These are phyloP conservation scores for Reticulascus tulasneorum DNA, from an alignment of 2,329 filamentous ascomycete genomes.

Conservation along the genomic window DNA sequence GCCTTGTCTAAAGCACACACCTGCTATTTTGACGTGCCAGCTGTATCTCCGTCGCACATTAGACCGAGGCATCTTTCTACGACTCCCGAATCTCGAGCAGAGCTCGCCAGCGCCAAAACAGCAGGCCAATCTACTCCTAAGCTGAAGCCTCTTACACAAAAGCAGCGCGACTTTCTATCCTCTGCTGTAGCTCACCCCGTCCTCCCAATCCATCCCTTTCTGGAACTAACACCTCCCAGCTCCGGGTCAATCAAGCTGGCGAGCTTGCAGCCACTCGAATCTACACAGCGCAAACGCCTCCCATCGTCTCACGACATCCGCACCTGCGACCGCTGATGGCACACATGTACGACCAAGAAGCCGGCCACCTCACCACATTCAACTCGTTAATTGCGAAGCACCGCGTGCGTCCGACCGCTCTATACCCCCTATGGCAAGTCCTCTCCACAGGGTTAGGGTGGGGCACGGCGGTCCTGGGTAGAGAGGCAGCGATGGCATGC, in stretches of 20 bases:
- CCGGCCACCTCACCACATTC: slow-evolving; percentile 80
- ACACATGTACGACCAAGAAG: slow-evolving; percentile 98
- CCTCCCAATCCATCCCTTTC: slow-evolving; percentile 6
- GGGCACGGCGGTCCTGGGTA: slow-evolving; percentile 82
- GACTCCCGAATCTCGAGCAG: slow-evolving; percentile 1
- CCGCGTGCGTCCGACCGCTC: slow-evolving; percentile 83
- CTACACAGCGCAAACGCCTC: slow-evolving; percentile 83
- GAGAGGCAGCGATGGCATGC: slow-evolving; percentile 96
- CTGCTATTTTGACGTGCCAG: no score
- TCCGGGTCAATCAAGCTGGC: slow-evolving; percentile 95
- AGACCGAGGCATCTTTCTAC: slow-evolving; percentile 7
- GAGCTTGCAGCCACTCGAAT: slow-evolving; percentile 96
- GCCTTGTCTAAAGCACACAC: no score
- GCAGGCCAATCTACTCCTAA: slow-evolving; percentile 17
- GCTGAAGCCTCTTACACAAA: slow-evolving; percentile 59
- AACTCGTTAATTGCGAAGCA: slow-evolving; percentile 79
- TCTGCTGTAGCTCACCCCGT: slow-evolving; percentile 53
- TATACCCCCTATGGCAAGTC: slow-evolving; percentile 86
- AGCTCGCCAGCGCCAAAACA: slow-evolving; percentile 2
- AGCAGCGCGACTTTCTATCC: slow-evolving; percentile 72
- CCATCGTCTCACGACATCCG: slow-evolving; percentile 74
- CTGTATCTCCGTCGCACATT: no score
- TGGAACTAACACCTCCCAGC: slow-evolving; percentile 34
- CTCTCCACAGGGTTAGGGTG: slow-evolving; percentile 81
- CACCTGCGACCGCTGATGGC: slow-evolving; percentile 87